Evolutionary conservation across 805 yeast genomes (phyloP), one percentile per base, ranked within the genome.

Genomic region (Starmerella bombi): DNA sequence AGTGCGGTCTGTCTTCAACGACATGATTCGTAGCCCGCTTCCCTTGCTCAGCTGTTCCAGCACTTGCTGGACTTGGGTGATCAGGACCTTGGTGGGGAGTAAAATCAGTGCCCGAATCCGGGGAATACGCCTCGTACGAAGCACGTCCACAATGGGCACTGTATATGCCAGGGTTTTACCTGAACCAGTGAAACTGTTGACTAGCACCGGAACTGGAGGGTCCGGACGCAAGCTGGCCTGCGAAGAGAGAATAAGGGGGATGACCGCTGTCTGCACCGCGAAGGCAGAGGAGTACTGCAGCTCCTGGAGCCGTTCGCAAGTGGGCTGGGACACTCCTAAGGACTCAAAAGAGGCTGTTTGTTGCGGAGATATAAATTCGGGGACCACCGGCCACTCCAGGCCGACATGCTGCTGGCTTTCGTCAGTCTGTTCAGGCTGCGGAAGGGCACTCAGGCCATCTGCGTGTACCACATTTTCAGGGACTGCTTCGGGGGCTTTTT

Each of bases 121-220:
- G 2, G 93, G 86, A 2, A 84, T 84, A 1, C 70, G 63, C 42
- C 94, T 69, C 7, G 33, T 16, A 14, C 67, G 62, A 38, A 88
- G 64, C 2, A 74, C 62, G 45, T 86, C 85, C 2, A 91, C 67
- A 6, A 91, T 70, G 1, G 98, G 97, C 2, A 88, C 68, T 37
- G 75, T 68, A 54, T 88, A 88, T 2, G 95, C 93, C 40, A 91
- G 64, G 0, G 98, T 88, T 57, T 88, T 88, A 53, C 98, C 98
- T 0, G 94, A 80, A 32, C 98, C 98, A 0, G 98, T 88, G 9
- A 93, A 74, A 2, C 98, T 94, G 59, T 88, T 86, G 5, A 88
- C 94, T 34, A 88, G 64, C 16, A 85, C 59, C 59, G 91, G 94
- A 1, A 46, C 58, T 49, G 44, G 45, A 9, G 59, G 53, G 42